Evolutionary conservation across 2,329 filamentous ascomycete species (phyloP), one percentile per base, ranked within the genome.

Genomic region (Penicillium sp.): DNA sequence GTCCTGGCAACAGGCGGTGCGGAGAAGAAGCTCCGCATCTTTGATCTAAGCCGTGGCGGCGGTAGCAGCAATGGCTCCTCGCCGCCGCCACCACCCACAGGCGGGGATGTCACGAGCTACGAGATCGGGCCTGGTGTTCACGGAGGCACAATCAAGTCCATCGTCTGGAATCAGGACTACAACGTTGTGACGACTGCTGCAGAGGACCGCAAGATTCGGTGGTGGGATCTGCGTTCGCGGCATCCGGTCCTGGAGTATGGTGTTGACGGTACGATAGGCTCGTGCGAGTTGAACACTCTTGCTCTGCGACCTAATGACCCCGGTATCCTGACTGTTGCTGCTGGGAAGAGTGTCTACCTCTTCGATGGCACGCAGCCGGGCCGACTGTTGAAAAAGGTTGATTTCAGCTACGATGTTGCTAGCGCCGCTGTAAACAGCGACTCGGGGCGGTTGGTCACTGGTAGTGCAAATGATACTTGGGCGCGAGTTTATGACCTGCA

Each of bases 11-110:
- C 93, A 0, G 93, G 91, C 27, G 93, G 93, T 22, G 87, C 87
- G 74, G 93, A 98, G 73, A 97, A 96, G 78, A 96, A 93, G 70
- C 79, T 98, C 42, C 87, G 91, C 43, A 85, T 98, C 53, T 98
- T 93, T 64, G 91, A 97, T 61, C 76, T 98, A 13, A 81, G 81
- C 13, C 81, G 83, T 50, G 40, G 51, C 6, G 42, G 49, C 2
- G 60, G 63, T 46, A 64, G 55, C 35, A 70, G 64, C 54, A 67
- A 61, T 40, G 58, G 59, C 27, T 71, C 69, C 7, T 67, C 69
- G 8, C 66, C 73, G 48, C 59, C 71, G 31, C 57, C 67, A 57
- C 51, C 67, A 8, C 70, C 68, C 6, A 37, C 49, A 0, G 35
- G 54, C 28, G 61, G 52, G 20, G 65, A 60, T 65, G 75, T 83